Evolutionary conservation across 768 basidiomycete genomes (phyloP).

Genomic region (Phanerodontia chrysosporium): DNA sequence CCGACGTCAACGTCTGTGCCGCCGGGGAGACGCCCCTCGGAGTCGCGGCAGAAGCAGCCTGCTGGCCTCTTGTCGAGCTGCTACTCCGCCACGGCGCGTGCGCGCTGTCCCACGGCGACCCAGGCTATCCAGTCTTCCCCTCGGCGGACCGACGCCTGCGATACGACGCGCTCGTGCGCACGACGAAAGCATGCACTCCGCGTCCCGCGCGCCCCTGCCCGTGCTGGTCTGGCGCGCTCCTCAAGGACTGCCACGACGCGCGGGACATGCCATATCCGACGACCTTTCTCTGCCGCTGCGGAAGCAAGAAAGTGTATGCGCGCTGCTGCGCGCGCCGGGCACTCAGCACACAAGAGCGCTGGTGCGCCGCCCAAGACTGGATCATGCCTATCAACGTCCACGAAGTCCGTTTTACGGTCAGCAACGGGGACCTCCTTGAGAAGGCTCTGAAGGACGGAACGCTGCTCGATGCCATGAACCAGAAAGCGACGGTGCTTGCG

Average conservation of each 20-base stretch:
- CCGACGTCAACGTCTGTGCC: background rate
- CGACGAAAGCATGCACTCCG: background rate
- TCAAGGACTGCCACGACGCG: constrained; percentile 18
- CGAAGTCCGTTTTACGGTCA: background rate
- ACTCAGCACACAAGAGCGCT: constrained; percentile 13
- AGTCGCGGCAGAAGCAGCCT: background rate
- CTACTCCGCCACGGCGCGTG: constrained; percentile 6
- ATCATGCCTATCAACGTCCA: background rate
- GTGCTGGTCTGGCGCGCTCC: constrained; percentile 23
- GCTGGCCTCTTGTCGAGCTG: constrained; percentile 5
- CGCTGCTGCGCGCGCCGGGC: constrained; percentile 18
- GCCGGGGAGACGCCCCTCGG: background rate
- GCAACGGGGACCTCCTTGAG: background rate
- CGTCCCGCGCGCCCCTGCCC: constrained; percentile 22
- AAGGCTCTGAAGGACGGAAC: background rate
- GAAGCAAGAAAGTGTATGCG: constrained; percentile 16
- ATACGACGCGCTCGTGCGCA: background rate
- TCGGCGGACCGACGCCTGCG: background rate
- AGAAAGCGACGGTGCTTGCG: too few species aligned
- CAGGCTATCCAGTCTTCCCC: background rate
- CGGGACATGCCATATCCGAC: constrained; percentile 16
- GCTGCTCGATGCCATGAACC: background rate
- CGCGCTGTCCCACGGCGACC: background rate
- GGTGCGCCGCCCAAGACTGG: constrained; percentile 15
- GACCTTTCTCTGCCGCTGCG: constrained; percentile 22